phyloP scores from a whole-genome alignment of 2,329 filamentous ascomycete genomes.

The Arachnomyces sp. region DNA sequence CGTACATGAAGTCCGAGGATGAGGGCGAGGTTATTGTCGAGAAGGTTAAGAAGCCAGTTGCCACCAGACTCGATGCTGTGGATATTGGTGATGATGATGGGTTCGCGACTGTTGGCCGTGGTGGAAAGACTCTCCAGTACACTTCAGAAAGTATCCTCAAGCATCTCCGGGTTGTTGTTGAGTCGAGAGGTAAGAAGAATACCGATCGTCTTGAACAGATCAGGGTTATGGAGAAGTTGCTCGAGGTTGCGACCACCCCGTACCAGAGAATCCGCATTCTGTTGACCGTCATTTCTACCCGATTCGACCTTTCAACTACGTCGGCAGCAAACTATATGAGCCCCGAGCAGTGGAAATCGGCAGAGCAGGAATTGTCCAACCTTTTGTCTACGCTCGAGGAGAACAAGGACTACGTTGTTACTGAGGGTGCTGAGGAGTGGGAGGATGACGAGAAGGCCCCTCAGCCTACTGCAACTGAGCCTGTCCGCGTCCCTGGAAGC shows the following conservation, averaged over 20 bases:
- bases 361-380: constrained; percentile 73
- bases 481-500: constrained; percentile 86
- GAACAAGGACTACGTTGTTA: constrained; percentile 72
- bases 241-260: constrained; percentile 78
- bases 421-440: constrained; percentile 94
- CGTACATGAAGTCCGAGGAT: constrained; percentile 76
- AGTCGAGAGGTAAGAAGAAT: constrained; percentile 98
- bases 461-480: constrained; percentile 61
- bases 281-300: constrained; percentile 80
- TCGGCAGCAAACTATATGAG: constrained; percentile 70
- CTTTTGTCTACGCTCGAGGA: constrained; percentile 72
- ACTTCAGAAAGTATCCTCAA: constrained; percentile 98
- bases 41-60: constrained; percentile 45
- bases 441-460: constrained; percentile 96
- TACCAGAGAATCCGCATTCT: constrained; percentile 94
- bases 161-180: constrained; percentile 84
- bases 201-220: constrained; percentile 93
- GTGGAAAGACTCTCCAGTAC: constrained; percentile 81
- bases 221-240: constrained; percentile 90
- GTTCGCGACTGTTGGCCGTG: constrained; percentile 80
- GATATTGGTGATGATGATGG: constrained; percentile 65
- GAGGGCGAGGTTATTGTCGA: constrained; percentile 54
- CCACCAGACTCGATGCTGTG: constrained; percentile 36
- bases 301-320: constrained; percentile 84
- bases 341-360: constrained; percentile 92